These are phyloP conservation scores for Daldinia concentrica DNA, from an alignment of 495 filamentous ascomycete genomes.

Conservation along the genomic window DNA sequence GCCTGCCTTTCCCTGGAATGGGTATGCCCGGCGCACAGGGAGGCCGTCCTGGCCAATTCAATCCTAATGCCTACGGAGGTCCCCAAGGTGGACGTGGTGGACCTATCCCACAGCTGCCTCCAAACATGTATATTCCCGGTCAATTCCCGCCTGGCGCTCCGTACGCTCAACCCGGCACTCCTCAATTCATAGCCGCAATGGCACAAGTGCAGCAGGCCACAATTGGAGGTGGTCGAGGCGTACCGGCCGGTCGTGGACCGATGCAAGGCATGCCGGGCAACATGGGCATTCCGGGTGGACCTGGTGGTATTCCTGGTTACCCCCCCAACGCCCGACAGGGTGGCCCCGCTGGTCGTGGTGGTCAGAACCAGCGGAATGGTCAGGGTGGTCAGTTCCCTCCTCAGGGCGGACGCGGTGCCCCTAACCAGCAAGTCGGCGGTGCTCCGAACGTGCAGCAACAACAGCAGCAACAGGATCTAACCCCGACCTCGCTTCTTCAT, in stretches of 20 bases:
- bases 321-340: slow-evolving; percentile 61
- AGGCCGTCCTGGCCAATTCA: slow-evolving; percentile 82
- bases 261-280: slow-evolving; percentile 75
- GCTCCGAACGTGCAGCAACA: slow-evolving; percentile 37
- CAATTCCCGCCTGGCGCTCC: slow-evolving; percentile 75
- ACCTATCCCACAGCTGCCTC: slow-evolving; percentile 76
- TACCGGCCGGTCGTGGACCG: slow-evolving; percentile 74
- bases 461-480: slow-evolving; percentile 46
- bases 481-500: slow-evolving; percentile 56
- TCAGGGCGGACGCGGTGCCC: slow-evolving; percentile 66
- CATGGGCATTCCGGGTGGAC: slow-evolving; percentile 58
- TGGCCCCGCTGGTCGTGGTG: slow-evolving; percentile 56
- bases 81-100: slow-evolving; percentile 87
- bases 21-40: slow-evolving; percentile 82
- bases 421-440: slow-evolving; percentile 47
- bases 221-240: slow-evolving; percentile 73
- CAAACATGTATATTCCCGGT: slow-evolving; percentile 77
- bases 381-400: slow-evolving; percentile 48
- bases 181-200: slow-evolving; percentile 69
- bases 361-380: slow-evolving; percentile 50
- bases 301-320: slow-evolving; percentile 70
- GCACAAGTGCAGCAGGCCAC: slow-evolving; percentile 72
- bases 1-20: slow-evolving; percentile 88
- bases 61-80: slow-evolving; percentile 74
- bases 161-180: slow-evolving; percentile 59